phyloP scores from a whole-genome alignment of 179 eudicot species.

The Monotropa hypopitys region DNA sequence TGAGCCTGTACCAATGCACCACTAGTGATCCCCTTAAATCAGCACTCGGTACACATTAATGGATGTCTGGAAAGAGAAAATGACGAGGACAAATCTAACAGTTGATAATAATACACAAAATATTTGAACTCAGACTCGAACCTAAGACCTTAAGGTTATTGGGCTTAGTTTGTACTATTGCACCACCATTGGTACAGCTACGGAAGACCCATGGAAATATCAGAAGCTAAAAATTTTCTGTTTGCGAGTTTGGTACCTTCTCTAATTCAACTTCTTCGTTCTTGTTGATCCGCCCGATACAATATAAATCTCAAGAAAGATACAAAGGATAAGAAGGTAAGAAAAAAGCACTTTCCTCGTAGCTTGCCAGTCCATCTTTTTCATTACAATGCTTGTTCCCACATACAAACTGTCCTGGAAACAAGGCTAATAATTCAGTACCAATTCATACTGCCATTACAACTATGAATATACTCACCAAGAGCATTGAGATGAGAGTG shows the following conservation, averaged over 20 bases:
- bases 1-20: too few species aligned
- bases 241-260: background rate
- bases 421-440: slow-evolving; percentile 18
- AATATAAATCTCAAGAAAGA: background rate
- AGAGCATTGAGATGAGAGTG: background rate
- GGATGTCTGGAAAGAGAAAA: too few species aligned
- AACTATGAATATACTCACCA: background rate
- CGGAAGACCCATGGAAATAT: background rate
- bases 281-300: background rate
- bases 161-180: too few species aligned
- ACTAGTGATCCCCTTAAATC: too few species aligned
- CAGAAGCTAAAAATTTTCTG: background rate
- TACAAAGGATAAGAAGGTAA: background rate
- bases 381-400: slow-evolving; percentile 88
- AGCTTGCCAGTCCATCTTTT: slow-evolving; percentile 61
- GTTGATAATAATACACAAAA: too few species aligned
- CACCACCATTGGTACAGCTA: background rate
- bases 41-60: too few species aligned
- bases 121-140: too few species aligned
- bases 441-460: background rate
- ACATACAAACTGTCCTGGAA: slow-evolving; percentile 90
- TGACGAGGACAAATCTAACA: too few species aligned
- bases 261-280: background rate
- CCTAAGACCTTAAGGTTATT: too few species aligned
- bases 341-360: slow-evolving; percentile 48